These are phyloP conservation scores for Wilhelminamyces savonicus DNA, from an alignment of 805 yeast genomes.

Conservation along the genomic window DNA sequence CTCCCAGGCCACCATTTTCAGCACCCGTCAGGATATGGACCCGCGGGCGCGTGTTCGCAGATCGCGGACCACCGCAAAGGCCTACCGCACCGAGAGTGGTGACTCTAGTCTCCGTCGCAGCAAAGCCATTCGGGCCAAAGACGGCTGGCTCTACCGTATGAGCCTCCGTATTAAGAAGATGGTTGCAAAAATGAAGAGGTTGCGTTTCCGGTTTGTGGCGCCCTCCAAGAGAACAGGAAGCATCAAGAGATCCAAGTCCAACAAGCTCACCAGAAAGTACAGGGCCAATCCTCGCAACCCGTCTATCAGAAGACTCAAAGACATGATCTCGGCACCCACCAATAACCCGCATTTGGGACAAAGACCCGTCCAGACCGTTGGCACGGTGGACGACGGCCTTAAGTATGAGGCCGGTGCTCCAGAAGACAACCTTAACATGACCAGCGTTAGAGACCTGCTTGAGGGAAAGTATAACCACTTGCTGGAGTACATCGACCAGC, in stretches of 20 bases:
- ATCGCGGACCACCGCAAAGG: no score
- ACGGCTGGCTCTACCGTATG: slow-evolving; percentile 28
- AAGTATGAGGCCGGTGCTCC: slow-evolving; percentile 21
- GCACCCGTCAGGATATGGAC: slow-evolving; percentile 25
- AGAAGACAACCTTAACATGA: slow-evolving; percentile 8
- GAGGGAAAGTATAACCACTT: slow-evolving; percentile 15
- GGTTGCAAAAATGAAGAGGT: slow-evolving; percentile 13
- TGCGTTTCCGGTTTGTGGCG: slow-evolving; percentile 16
- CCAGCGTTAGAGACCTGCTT: neutral
- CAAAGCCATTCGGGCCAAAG: slow-evolving; percentile 28
- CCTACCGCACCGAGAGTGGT: no score
- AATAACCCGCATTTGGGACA: slow-evolving; percentile 26
- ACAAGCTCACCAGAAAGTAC: slow-evolving; percentile 10
- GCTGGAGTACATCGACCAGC: slow-evolving; percentile 19
- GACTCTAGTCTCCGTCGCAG: no score
- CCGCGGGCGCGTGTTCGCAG: no score
- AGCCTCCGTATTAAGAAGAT: slow-evolving; percentile 19
- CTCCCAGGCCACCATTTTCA: slow-evolving; percentile 39
- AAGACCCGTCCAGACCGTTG: slow-evolving; percentile 9
- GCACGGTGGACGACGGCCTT: slow-evolving; percentile 14
- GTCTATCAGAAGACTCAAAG: slow-evolving; percentile 1
- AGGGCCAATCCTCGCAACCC: slow-evolving; percentile 10
- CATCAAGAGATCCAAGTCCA: slow-evolving; percentile 1
- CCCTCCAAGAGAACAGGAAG: slow-evolving; percentile 18
- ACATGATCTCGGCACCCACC: slow-evolving; percentile 21